Evolutionary conservation across 1,139 yeast genomes (phyloP), one percentile per base, ranked within the genome.

Genomic region (Candida labiduridarum): DNA sequence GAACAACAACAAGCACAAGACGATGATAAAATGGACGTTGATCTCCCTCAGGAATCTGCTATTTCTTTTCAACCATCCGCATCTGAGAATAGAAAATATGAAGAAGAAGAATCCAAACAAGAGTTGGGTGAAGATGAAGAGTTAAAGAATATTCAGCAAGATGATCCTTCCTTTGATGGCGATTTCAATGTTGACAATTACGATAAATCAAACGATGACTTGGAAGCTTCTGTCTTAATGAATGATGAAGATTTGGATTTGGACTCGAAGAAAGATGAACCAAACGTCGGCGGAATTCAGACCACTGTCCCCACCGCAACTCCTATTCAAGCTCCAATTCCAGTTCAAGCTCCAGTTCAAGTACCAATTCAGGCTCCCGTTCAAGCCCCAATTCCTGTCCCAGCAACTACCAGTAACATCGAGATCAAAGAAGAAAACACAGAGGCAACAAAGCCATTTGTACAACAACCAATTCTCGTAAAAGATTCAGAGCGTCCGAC

Each of bases 41-140:
- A 46, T 40, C 27, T 33, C 30, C 45, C 43, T 31, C 42, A 45
- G 25, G 50, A 44, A 36, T 31, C 46, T 7, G 25, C 38, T 14
- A 12, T 22, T 22, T 29, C 45, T 14, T 14, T 45, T 10, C 35
- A 27, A 39, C 42, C 46, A 9, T n/a, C 41, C 8, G 49, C 25
- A 83, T 49, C 80, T 75, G 68, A 82, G 76, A 59, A 82, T 78
- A 49, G 73, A 71, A 64, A 75, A 83, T 64, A 68, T 70, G 62
- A 63, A 76, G 65, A 80, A 74, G 55, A 47, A 38, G 55, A 52
- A 36, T 30, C 22, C 47, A 56, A 39, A 56, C 56, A 46, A 52
- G 55, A 58, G 39, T 56, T 53, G 27, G 60, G 56, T 12, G 60
- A 60, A 29, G 61, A 54, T 16, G 59, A 53, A 33, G 55, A 52